Percentiles rank a stretch among this genome's conserved stretches.
Evolutionary conservation across 345 rosid species (phyloP).

Genomic region (Camelina sativa): DNA sequence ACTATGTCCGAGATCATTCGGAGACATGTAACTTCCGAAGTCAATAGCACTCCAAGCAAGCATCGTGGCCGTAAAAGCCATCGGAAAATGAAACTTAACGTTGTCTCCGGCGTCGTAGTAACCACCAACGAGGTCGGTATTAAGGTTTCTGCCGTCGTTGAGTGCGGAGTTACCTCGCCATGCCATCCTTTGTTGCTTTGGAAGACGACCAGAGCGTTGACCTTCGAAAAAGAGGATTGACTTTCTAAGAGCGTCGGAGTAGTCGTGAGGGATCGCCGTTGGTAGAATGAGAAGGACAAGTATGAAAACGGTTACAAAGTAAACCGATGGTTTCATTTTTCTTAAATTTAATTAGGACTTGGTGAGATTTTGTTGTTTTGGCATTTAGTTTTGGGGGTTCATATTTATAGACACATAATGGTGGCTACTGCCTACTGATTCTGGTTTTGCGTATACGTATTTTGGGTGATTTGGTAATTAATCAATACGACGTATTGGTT

Average conservation of each 20-base stretch:
- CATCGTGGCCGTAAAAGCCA: conserved; percentile 90
- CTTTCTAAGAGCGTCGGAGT: conserved; percentile 73
- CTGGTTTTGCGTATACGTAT: conserved; percentile 15
- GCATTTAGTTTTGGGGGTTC: conserved; percentile 6
- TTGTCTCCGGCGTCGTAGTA: conserved; percentile 97
- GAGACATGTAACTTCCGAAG: conserved; percentile 73
- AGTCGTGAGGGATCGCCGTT: conserved; percentile 55
- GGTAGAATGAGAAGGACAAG: conserved; percentile 29
- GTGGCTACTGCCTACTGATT: neutral
- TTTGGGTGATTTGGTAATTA: conserved; percentile 27
- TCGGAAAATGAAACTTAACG: conserved; percentile 85
- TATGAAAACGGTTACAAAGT: neutral
- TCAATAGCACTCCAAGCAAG: conserved; percentile 87
- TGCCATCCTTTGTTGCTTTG: conserved; percentile 61
- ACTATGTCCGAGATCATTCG: conserved; percentile 54
- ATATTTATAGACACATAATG: conserved; percentile 18
- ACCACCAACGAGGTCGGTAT: conserved; percentile 76
- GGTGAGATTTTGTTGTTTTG: conserved; percentile 23
- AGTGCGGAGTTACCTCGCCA: conserved; percentile 84
- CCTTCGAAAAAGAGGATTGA: conserved; percentile 93
- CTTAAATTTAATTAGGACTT: neutral
- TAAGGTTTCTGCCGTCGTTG: conserved; percentile 67
- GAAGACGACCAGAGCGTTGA: conserved; percentile 83
- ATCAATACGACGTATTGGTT: conserved; percentile 3
- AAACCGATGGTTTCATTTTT: conserved; percentile 18